Base-by-base conservation (phyloP, 257 asterid genomes). In the Haberlea rhodopensis region DNA sequence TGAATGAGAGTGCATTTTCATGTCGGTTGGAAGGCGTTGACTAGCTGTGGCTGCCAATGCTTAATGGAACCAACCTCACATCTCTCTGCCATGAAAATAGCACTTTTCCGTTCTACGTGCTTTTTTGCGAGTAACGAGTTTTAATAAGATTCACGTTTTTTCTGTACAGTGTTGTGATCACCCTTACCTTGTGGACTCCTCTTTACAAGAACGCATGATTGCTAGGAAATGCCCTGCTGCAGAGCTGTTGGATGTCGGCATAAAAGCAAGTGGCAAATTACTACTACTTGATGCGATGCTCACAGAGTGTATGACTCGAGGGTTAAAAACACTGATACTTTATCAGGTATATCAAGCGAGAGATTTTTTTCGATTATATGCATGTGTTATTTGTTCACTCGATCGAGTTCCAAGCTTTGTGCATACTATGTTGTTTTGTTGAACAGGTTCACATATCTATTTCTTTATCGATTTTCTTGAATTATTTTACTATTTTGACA, bases 211-310 rank as follows among this genome's bases (percentile, higher is more conserved):
- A 15, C 66, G 71, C 60, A 79, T 81, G 66, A 29, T 85, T 51
- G 75, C 71, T 58, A 80, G 76, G 63, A 79, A 78, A 69, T 78
- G 82, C 72, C 68, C 78, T 54, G 72, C 69, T 56, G 53, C 69
- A 13, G 89, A 81, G 67, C 48, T 76, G 52, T 74, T 84, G 80
- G 88, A 87, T 52, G 63, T 79, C 71, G 99, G 88, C 31, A 81
- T 87, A 72, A 79, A 80, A 80, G 90, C 91, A 59, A 82, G 97
- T 78, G 99, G 96, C 63, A 92, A 92, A 79, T 62, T 92, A 51
- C 85, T 80, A 61, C 82, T 85, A 73, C 91, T 92, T 68, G 85
- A 89, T 68, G 57, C 32, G 75, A 89, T 89, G 77, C 97, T 92
- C 13, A 28, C 79, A 15, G 95, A 85, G 79, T 73, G 83, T 49